These are phyloP conservation scores for Hypsizygus marmoreus DNA, from an alignment of 768 basidiomycete species.

Conservation along the genomic window DNA sequence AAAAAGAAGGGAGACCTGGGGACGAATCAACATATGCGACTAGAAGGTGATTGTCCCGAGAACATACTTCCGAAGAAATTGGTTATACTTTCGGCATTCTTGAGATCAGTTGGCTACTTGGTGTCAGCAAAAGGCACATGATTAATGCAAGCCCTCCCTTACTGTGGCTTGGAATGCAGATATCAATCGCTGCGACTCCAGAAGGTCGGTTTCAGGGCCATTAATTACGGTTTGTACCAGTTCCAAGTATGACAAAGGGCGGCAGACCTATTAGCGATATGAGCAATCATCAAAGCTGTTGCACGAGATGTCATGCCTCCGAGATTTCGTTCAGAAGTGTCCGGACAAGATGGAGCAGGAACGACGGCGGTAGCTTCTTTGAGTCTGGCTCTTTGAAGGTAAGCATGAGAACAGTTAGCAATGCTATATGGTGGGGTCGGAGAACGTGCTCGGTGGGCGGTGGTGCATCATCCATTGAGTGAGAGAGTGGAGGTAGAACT, in stretches of 20 bases:
- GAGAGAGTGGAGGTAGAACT: too few species aligned
- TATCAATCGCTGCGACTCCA: constrained; percentile 46
- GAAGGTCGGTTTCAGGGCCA: constrained; percentile 46
- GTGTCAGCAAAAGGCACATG: constrained; percentile 4
- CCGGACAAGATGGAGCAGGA: constrained; percentile 65
- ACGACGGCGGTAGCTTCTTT: constrained; percentile 54
- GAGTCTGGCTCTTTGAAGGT: constrained; percentile 61
- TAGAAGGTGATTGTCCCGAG: not conserved
- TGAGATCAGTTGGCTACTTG: constrained; percentile 49
- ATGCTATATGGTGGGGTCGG: constrained; percentile 74
- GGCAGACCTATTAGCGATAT: constrained; percentile 49
- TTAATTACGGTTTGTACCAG: constrained; percentile 45
- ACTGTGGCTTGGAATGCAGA: constrained; percentile 44
- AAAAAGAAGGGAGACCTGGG: constrained; percentile 58
- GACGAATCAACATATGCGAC: not conserved
- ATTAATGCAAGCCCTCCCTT: too few species aligned
- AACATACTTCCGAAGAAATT: constrained; percentile 59
- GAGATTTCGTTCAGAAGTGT: constrained; percentile 69
- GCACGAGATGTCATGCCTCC: constrained; percentile 46
- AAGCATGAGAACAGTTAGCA: constrained; percentile 64
- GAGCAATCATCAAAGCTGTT: not conserved
- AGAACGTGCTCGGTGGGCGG: constrained; percentile 69
- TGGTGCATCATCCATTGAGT: constrained; percentile 48
- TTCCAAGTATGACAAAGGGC: constrained; percentile 57
- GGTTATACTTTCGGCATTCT: constrained; percentile 59